phyloP scores from a whole-genome alignment of 1,284 basidiomycete genomes.

The Cryptococcus depauperatus region DNA sequence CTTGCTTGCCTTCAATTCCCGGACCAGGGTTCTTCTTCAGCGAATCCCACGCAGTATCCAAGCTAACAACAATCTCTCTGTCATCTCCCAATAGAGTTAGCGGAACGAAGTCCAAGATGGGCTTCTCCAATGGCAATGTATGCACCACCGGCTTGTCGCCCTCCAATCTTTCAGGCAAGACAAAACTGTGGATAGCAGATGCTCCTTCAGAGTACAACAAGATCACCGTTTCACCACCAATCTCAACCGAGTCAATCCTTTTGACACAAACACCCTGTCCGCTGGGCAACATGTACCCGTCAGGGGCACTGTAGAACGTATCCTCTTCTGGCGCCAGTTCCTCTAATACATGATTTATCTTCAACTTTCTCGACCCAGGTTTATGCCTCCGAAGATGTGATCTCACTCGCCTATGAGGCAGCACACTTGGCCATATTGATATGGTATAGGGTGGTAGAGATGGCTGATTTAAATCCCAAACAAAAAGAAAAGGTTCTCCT shows the following conservation, averaged over 20 bases:
- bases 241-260: slow-evolving; percentile 26
- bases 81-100: neutral
- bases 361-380: slow-evolving; percentile 7
- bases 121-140: slow-evolving; percentile 29
- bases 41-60: slow-evolving; percentile 37
- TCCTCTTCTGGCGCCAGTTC: slow-evolving; percentile 32
- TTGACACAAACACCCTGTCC: slow-evolving; percentile 41
- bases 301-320: slow-evolving; percentile 33
- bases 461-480: slow-evolving; percentile 54
- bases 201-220: slow-evolving; percentile 43
- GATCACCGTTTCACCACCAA: slow-evolving; percentile 26
- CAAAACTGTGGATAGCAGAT: slow-evolving; percentile 35
- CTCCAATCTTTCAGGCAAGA: slow-evolving; percentile 18
- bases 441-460: slow-evolving; percentile 55
- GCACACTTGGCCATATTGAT: slow-evolving; percentile 52
- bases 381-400: slow-evolving; percentile 28
- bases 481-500: slow-evolving; percentile 66
- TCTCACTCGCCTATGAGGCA: slow-evolving; percentile 56
- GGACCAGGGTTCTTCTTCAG: slow-evolving; percentile 19
- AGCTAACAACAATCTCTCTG: slow-evolving; percentile 29
- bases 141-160: slow-evolving; percentile 12
- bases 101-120: slow-evolving; percentile 39
- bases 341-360: slow-evolving; percentile 13
- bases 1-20: slow-evolving; percentile 14
- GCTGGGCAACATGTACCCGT: slow-evolving; percentile 34